These are phyloP conservation scores for Rhizopogon vesiculosus DNA, from an alignment of 768 basidiomycete genomes.

Conservation along the genomic window DNA sequence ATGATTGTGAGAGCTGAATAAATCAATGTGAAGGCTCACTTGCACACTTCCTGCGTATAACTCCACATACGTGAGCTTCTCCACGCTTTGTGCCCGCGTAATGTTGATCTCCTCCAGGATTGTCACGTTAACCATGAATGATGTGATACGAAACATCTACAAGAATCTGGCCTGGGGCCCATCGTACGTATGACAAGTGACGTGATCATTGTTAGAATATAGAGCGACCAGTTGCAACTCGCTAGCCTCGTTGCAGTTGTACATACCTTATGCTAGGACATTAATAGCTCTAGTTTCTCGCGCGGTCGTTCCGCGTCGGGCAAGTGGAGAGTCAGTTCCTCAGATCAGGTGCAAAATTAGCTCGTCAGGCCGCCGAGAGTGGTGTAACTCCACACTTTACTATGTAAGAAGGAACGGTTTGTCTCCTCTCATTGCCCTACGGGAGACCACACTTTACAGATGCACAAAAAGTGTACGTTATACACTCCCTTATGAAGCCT, in stretches of 20 bases:
- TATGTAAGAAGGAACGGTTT: no score
- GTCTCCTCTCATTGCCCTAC: no score
- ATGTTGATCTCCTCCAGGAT: conserved; percentile 44
- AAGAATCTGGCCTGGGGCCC: conserved; percentile 30
- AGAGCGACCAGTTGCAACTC: not conserved
- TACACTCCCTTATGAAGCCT: no score
- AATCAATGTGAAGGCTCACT: conserved; percentile 60
- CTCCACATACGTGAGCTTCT: conserved; percentile 76
- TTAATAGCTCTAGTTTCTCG: not conserved
- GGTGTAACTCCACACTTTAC: no score
- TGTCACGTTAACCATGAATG: conserved; percentile 87
- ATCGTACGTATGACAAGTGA: not conserved
- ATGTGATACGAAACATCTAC: conserved; percentile 68
- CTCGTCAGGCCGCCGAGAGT: no score
- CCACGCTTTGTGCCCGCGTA: not conserved
- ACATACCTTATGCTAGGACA: not conserved
- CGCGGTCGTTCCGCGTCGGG: not conserved
- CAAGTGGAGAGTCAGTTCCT: no score
- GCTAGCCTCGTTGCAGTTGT: not conserved
- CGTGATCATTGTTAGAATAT: not conserved
- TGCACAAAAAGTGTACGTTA: no score
- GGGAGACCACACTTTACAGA: no score
- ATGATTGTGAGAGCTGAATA: not conserved
- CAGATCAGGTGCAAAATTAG: not conserved
- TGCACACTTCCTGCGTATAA: conserved; percentile 90